Base-by-base conservation (phyloP, 2,329 filamentous ascomycete species). In the Xylariaceae sp. region DNA sequence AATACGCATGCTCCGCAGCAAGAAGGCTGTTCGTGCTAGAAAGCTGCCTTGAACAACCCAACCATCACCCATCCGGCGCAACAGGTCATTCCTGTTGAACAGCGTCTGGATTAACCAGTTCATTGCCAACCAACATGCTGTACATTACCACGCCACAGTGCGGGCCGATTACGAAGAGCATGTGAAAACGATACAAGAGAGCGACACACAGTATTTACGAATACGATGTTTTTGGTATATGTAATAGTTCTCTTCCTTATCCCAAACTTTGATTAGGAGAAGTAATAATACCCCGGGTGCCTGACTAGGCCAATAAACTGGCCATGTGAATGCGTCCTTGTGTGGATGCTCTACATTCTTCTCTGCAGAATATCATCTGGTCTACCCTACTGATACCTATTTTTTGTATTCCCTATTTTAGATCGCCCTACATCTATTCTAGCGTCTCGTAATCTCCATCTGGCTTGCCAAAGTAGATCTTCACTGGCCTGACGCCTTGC, bases 381-480 rank as follows among this genome's bases (percentile, higher is more conserved):
- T n/a, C n/a, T n/a, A n/a, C n/a, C n/a, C n/a, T n/a, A n/a, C n/a
- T 12, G 17, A 17, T 27, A 13, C 9, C 16, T 28, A 14, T 15
- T 26, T 36, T 27, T 4, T 34, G 32, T 16, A 23, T 29, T 11
- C 12, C 11, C 33, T 24, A 31, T 9, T 32, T 14, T 26, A 15
- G 14, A 13, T 16, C 8, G 8, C 15, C 13, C 5, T 11, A 9
- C 17, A 18, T 44, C 36, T 24, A 57, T 26, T 48, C 54, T 28
- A 53, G 41, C 3, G 50, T 60, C 54, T 81, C 66, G 11, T 85
- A 81, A 9, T 69, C 71, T 3, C 85, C 85, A 56, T 87, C 85
- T 31, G 83, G 76, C 78, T 92, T 85, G 24, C 92, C 92, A 65
- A 97, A 98, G 67, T 97, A 98, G 16, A 88, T 89, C 18, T 88